These are phyloP conservation scores for Ochetophila trinervis DNA, from an alignment of 306 rosid species.

Conservation along the genomic window DNA sequence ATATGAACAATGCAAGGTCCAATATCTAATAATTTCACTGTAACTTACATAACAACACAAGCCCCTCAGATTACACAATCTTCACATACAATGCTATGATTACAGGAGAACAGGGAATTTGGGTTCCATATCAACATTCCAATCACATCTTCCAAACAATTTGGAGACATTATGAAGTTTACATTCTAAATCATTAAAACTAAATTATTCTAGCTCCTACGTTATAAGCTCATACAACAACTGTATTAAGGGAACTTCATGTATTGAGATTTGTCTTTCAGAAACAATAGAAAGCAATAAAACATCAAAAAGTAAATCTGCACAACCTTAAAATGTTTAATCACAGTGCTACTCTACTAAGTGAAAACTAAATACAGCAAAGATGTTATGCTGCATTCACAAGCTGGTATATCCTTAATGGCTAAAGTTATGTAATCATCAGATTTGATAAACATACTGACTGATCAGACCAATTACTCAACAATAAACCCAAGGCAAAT, in stretches of 20 bases:
- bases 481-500: not conserved
- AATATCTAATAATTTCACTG: not conserved
- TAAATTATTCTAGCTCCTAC: too few species aligned
- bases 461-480: not conserved
- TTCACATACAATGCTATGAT: not conserved
- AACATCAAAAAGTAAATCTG: not conserved
- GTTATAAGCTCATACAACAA: too few species aligned
- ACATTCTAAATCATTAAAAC: not conserved
- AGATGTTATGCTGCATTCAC: not conserved
- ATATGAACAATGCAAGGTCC: not conserved
- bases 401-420: not conserved
- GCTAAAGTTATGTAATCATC: not conserved
- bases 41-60: not conserved
- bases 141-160: not conserved
- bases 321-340: not conserved
- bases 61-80: not conserved
- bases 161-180: not conserved
- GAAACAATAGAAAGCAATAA: too few species aligned
- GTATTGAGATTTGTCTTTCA: too few species aligned
- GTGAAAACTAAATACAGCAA: not conserved
- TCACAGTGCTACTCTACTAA: not conserved
- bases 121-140: not conserved
- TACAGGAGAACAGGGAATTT: not conserved
- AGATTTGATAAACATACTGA: not conserved
- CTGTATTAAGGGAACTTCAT: too few species aligned